Conservation (phyloP, 208 protist genomes). For the Wallacemonas sp. region DNA sequence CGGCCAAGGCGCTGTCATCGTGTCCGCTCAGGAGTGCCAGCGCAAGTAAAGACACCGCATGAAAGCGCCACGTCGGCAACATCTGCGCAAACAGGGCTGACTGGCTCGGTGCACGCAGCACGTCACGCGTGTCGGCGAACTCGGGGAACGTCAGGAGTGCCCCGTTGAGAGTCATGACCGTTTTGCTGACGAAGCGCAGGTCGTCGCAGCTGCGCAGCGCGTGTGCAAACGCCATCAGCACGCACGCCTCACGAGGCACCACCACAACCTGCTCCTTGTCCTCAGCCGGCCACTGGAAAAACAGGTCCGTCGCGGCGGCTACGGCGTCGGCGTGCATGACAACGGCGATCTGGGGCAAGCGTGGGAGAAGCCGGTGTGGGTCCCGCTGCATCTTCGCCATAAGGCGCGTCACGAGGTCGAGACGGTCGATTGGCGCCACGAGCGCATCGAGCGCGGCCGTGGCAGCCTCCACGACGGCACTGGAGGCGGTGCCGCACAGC, state of each 20-base stretch:
- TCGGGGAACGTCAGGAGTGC: slow-evolving; percentile 91
- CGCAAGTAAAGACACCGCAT: slow-evolving; percentile 87
- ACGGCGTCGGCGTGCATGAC: slow-evolving; percentile 10
- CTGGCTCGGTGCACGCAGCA: slow-evolving; percentile 38
- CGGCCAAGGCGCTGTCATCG: slow-evolving; percentile 78
- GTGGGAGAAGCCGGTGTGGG: slow-evolving; percentile 19
- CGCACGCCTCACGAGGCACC: background rate
- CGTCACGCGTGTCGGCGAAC: slow-evolving; percentile 73
- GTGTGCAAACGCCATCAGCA: slow-evolving; percentile 25
- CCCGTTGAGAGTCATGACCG: slow-evolving; percentile 61
- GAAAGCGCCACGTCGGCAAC: slow-evolving; percentile 87
- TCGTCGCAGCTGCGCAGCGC: slow-evolving; percentile 29
- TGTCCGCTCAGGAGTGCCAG: slow-evolving; percentile 91
- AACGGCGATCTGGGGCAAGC: background rate
- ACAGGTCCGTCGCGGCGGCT: slow-evolving; percentile 30
- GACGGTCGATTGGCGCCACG: background rate
- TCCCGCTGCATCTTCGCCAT: slow-evolving; percentile 14
- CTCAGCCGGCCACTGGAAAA: no score
- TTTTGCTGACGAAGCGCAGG: slow-evolving; percentile 65
- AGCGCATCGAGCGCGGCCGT: background rate
- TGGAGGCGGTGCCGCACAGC: slow-evolving; percentile 2
- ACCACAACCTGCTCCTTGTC: slow-evolving; percentile 20
- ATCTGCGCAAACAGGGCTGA: slow-evolving; percentile 61
- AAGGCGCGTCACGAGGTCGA: background rate
- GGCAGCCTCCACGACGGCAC: slow-evolving; percentile 1